Evolutionary conservation across 495 filamentous ascomycete genomes (phyloP), one percentile per base, ranked within the genome.

Genomic region (Xylaria nigripes): DNA sequence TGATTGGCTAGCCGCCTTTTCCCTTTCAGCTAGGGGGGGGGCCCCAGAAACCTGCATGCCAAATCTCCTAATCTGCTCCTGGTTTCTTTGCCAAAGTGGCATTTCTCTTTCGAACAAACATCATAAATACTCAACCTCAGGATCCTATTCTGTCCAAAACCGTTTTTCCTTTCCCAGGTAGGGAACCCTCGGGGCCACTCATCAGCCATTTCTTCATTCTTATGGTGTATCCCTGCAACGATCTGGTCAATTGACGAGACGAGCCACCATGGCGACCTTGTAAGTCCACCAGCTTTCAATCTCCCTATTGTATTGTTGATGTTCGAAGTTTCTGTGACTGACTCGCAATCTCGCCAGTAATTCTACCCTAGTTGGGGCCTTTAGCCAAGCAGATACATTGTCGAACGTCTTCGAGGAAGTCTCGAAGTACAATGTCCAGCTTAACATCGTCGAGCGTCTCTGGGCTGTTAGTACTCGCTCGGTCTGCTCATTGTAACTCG

Each of bases 351-450:
- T 15, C 2, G n/a, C 36, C 25, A 82, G 80, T 74, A 84, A 84
- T 68, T 76, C 79, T 36, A 86, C 80, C 53, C 59, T 79, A 32
- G 56, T 73, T 25, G 61, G 78, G 38, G 72, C 75, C 25, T 61
- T 75, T 21, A 68, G 60, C 64, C 63, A 78, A 50, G 73, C 82
- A 6, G 74, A 78, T 25, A 80, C 82, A 53, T 95, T 90, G 71
- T 83, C 86, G 74, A 83, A 76, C 50, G 86, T 91, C 60, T 94
- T 90, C 70, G 83, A 94, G 55, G 87, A 93, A 63, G 84, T 96
- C 49, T 83, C 85, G 50, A 85, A 87, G 60, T 86, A 88, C 76
- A 94, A 93, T 78, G 76, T 94, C 46, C 81, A 92, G 44, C 78
- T 97, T 45, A 96, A 93, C 70, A 71, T 87, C 46, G 75, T 83